These are phyloP conservation scores for Coemansia sp. DNA, from an alignment of 192 early-diverging fungal genomes.

Conservation along the genomic window DNA sequence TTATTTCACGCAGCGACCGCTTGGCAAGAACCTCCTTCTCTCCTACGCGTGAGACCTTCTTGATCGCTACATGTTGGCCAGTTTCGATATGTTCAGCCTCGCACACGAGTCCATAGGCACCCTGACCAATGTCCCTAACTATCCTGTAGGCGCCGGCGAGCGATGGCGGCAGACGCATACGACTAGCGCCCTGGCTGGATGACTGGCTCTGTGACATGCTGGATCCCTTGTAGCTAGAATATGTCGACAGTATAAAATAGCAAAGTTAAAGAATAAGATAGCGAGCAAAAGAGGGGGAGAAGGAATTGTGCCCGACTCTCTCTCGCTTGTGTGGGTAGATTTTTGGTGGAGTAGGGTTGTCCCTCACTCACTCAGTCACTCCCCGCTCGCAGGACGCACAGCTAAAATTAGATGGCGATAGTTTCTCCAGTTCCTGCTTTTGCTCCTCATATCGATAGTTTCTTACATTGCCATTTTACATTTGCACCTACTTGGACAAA, in stretches of 20 bases:
- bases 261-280: not conserved
- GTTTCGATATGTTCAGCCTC: constrained; percentile 83
- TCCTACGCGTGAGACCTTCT: constrained; percentile 83
- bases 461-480: not conserved
- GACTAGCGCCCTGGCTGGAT: constrained; percentile 25
- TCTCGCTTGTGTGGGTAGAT: not conserved
- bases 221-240: not conserved
- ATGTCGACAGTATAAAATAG: not conserved
- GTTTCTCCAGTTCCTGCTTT: not conserved
- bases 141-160: constrained; percentile 67
- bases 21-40: constrained; percentile 87
- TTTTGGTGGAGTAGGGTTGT: not conserved
- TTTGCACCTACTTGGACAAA: not conserved
- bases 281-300: constrained; percentile 1
- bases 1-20: constrained; percentile 88
- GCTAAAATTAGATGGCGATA: not conserved
- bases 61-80: constrained; percentile 88
- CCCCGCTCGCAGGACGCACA: not conserved
- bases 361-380: not conserved
- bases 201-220: constrained; percentile 38
- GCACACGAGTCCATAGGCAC: constrained; percentile 89
- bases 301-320: not conserved
- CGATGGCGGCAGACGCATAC: constrained; percentile 61
- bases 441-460: not conserved
- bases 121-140: constrained; percentile 82